Evolutionary conservation across 129 eudicot species (phyloP), one percentile per base, ranked within the genome.

Genomic region (Smallanthus sonchifolius): DNA sequence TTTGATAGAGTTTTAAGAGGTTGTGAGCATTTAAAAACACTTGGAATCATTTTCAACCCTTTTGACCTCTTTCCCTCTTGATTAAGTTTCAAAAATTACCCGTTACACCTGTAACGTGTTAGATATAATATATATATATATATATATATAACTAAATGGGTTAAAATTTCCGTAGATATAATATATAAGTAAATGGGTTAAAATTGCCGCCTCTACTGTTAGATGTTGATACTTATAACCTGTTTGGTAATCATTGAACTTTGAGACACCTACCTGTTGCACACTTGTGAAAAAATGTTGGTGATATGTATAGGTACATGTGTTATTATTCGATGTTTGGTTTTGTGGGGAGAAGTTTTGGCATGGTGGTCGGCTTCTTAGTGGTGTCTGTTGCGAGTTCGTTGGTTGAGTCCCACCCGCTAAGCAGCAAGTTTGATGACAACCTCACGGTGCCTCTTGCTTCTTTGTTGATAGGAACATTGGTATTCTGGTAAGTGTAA

Each of bases 351-450:
- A 87, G 75, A 78, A 89, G 90, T 40, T 68, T 72, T 67, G 66
- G 64, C 72, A 80, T 83, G 90, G 89, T 81, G 10, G 42, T 79
- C 7, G 87, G 90, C 24, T 87, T 87, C 85, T 76, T 89, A 66
- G 43, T 65, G 32, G 90, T 84, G 65, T 87, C 98, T 62, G 35
- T 89, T 73, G 86, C 86, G 7, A 67, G 95, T 37, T 59, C 96
- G 14, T 76, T 92, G 75, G 92, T 92, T 15, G 98, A 92, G 82
- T 92, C 98, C 54, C 95, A 86, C 65, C 96, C 98, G 3, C 16
- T 87, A 54, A 92, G 98, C 86, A 87, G 89, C 15, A 84, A 81
- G 63, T 74, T 89, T 66, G 98, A 92, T 17, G 98, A 92, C 84
- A 92, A 92, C 70, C 83, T 92, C 45, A 89, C 87, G 1, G 98